These are phyloP conservation scores for Peronospora belbahrii DNA, from an alignment of 352 stramenopile genomes.

Conservation along the genomic window DNA sequence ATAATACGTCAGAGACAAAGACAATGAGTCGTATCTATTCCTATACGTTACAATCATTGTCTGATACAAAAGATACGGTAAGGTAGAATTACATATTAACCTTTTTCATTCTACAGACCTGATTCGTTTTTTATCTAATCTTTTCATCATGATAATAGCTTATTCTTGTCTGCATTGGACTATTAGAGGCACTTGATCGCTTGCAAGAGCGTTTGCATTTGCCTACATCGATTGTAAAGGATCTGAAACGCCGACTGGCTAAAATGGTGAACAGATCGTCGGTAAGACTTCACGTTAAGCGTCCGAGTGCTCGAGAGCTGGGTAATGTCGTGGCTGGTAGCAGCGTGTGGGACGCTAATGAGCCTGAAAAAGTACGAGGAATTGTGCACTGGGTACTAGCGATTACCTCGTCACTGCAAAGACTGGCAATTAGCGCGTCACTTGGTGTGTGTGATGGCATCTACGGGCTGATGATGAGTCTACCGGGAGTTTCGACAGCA, in stretches of 20 bases:
- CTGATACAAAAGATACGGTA: constrained; percentile 72
- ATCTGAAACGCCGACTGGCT: constrained; percentile 56
- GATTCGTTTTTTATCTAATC: neutral
- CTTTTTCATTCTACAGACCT: no score
- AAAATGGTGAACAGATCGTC: constrained; percentile 61
- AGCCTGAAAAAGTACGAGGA: constrained; percentile 56
- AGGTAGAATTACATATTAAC: no score
- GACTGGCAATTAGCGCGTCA: constrained; percentile 37
- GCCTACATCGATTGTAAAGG: constrained; percentile 59
- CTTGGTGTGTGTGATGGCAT: constrained; percentile 57
- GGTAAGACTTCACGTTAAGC: constrained; percentile 21
- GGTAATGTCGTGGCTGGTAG: constrained; percentile 49
- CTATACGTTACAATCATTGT: constrained; percentile 48
- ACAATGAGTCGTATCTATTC: constrained; percentile 43
- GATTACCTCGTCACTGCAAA: constrained; percentile 53
- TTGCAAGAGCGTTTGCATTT: constrained; percentile 66
- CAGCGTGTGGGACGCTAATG: constrained; percentile 39
- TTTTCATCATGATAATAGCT: constrained; percentile 30
- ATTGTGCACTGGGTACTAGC: constrained; percentile 60
- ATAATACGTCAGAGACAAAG: constrained; percentile 17
- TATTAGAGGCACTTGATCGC: constrained; percentile 66
- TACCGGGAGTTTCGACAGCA: constrained; percentile 59
- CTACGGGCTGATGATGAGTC: constrained; percentile 68
- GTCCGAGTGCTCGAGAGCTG: constrained; percentile 21
- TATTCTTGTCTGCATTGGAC: constrained; percentile 65